A percentile compares a stretch with the other conserved stretches of the same genome.
Conservation (phyloP, 2,329 filamentous ascomycete genomes). For the Apiospora phragmitis region DNA sequence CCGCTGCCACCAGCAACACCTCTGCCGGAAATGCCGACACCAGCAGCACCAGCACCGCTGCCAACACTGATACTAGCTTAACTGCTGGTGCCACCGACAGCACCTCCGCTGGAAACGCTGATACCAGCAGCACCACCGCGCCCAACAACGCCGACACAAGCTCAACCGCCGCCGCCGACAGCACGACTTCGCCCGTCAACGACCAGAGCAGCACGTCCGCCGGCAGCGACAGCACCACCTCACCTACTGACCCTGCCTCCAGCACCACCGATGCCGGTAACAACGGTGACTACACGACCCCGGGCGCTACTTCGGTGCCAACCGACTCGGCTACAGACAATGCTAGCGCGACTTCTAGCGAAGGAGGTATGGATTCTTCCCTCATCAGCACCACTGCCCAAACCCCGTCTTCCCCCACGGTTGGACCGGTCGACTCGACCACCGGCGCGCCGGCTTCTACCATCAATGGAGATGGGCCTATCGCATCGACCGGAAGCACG, state of each 20-base stretch:
- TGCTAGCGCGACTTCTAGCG: neutral
- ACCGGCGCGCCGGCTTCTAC: neutral
- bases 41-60: neutral
- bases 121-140: too few relatives aligned
- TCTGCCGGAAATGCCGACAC: neutral
- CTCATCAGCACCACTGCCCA: neutral
- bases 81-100: neutral
- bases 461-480: neutral
- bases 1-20: neutral
- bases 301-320: neutral
- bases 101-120: neutral
- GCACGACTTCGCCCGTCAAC: neutral
- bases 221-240: neutral
- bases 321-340: neutral
- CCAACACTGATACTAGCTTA: neutral
- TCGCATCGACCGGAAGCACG: neutral
- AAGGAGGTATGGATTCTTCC: neutral
- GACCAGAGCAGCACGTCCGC: neutral
- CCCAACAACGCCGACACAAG: neutral
- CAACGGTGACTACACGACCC: neutral
- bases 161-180: neutral
- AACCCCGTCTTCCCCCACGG: neutral
- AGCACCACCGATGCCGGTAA: neutral
- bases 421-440: slow-evolving; percentile 3
- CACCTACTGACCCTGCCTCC: neutral